Evolutionary conservation across 768 basidiomycete species (phyloP).

Genomic region (Dentipellis sp.): DNA sequence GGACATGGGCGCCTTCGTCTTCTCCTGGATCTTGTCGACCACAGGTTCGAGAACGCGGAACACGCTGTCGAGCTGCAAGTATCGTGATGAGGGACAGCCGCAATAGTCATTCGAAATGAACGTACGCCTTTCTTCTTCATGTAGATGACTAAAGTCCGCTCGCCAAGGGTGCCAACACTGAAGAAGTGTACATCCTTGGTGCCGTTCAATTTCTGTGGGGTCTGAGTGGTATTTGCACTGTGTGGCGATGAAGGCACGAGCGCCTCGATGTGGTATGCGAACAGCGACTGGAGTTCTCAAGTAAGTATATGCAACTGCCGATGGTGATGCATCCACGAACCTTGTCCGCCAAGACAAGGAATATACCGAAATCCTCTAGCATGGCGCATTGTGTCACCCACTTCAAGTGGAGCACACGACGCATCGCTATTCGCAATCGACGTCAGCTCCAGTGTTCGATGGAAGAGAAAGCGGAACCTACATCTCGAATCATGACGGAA

Average conservation of each 20-base stretch:
- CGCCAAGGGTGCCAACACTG: constrained; percentile 80
- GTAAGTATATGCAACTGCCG: neutral
- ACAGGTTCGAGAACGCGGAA: constrained; percentile 98
- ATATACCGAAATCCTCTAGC: constrained; percentile 93
- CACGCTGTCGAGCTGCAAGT: constrained; percentile 65
- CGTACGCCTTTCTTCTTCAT: constrained; percentile 89
- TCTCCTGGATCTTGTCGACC: constrained; percentile 78
- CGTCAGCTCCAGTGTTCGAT: too few relatives aligned
- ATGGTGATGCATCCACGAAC: constrained; percentile 23
- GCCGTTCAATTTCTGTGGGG: constrained; percentile 85
- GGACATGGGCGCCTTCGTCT: constrained; percentile 58
- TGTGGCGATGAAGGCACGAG: constrained; percentile 82
- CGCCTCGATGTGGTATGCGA: constrained; percentile 94
- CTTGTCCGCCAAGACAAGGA: constrained; percentile 92
- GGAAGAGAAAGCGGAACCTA: constrained; percentile 26
- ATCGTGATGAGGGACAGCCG: constrained; percentile 3
- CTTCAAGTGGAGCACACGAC: constrained; percentile 88
- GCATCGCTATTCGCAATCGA: constrained; percentile 49
- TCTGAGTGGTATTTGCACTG: constrained; percentile 57
- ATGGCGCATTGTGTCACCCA: constrained; percentile 94
- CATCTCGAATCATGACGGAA: constrained; percentile 83
- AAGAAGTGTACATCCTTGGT: constrained; percentile 95
- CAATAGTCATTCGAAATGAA: constrained; percentile 10
- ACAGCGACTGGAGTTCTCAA: constrained; percentile 47
- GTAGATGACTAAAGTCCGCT: constrained; percentile 85